Percentiles rank a stretch among this genome's conserved stretches.
Conservation (phyloP, 2,329 filamentous ascomycete genomes). For the Pezicula rhizophila region DNA sequence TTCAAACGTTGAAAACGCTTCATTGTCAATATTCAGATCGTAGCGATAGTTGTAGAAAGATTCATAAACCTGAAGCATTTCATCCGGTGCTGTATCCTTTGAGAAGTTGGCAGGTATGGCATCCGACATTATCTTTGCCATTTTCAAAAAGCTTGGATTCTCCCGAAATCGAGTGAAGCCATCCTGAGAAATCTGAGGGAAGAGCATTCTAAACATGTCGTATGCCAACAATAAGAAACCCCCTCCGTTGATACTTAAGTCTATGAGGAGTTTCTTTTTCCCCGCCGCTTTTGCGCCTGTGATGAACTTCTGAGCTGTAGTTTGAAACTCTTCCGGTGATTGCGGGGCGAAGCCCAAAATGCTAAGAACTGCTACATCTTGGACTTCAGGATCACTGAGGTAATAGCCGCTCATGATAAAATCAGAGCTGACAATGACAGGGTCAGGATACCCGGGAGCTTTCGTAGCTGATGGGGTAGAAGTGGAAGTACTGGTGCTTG, state of each 20-base stretch:
- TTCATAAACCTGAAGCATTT: constrained; percentile 3
- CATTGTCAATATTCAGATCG: constrained; percentile 4
- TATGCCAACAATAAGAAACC: constrained; percentile 36
- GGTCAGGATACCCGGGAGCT: constrained; percentile 9
- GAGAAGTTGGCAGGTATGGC: constrained; percentile 10
- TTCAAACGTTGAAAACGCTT: constrained; percentile 5
- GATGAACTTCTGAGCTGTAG: constrained; percentile 30
- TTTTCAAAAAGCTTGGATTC: constrained; percentile 3
- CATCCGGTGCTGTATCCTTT: constrained; percentile 9
- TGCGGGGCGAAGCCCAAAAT: constrained; percentile 5
- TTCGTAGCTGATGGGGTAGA: background rate
- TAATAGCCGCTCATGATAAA: constrained; percentile 11
- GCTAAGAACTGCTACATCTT: constrained; percentile 12
- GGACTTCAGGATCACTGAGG: constrained; percentile 2
- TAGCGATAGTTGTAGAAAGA: constrained; percentile 4
- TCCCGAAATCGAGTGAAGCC: constrained; percentile 7
- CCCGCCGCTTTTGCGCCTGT: constrained; percentile 33
- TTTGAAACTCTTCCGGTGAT: constrained; percentile 11
- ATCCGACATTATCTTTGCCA: background rate
- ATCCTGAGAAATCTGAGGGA: constrained; percentile 14
- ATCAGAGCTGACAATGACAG: constrained; percentile 8
- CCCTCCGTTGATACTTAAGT: constrained; percentile 52
- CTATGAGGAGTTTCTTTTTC: constrained; percentile 54
- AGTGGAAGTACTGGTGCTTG: too few species aligned
- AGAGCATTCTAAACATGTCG: constrained; percentile 37